These are phyloP conservation scores for Fusarium austroafricanum DNA, from an alignment of 2,329 filamentous ascomycete species.

Conservation along the genomic window DNA sequence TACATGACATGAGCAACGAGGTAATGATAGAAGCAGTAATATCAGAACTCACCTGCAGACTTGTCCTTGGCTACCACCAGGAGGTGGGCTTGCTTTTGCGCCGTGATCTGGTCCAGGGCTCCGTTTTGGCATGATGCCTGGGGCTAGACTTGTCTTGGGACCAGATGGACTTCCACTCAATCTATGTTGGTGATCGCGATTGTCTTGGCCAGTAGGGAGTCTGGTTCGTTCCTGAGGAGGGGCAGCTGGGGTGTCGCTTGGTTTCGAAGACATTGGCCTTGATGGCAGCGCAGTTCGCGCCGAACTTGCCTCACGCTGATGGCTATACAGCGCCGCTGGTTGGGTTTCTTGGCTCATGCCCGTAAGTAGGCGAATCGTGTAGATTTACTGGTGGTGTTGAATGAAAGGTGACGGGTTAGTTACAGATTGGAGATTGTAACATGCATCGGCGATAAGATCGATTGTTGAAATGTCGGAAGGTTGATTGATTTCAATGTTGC, in stretches of 20 bases:
- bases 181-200: constrained; percentile 29
- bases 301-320: constrained; percentile 48
- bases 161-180: constrained; percentile 45
- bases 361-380: constrained; percentile 12
- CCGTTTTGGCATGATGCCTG: constrained; percentile 44
- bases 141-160: constrained; percentile 43
- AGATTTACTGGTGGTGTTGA: constrained; percentile 4
- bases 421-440: constrained; percentile 26
- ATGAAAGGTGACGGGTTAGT: constrained; percentile 29
- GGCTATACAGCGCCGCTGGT: constrained; percentile 43
- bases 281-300: constrained; percentile 54
- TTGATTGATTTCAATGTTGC: constrained; percentile 14
- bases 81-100: constrained; percentile 38
- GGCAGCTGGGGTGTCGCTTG: constrained; percentile 38
- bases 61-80: constrained; percentile 57
- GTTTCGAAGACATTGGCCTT: constrained; percentile 52
- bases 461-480: constrained; percentile 13
- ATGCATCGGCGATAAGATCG: constrained; percentile 38
- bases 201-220: constrained; percentile 43
- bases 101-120: constrained; percentile 46
- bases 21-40: neutral
- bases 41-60: constrained; percentile 72
- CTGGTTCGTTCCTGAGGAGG: constrained; percentile 38
- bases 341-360: constrained; percentile 51
- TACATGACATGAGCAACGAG: constrained; percentile 52